Base-by-base conservation (phyloP, 2,329 filamentous ascomycete species). In the Hymenoscyphus albidus region DNA sequence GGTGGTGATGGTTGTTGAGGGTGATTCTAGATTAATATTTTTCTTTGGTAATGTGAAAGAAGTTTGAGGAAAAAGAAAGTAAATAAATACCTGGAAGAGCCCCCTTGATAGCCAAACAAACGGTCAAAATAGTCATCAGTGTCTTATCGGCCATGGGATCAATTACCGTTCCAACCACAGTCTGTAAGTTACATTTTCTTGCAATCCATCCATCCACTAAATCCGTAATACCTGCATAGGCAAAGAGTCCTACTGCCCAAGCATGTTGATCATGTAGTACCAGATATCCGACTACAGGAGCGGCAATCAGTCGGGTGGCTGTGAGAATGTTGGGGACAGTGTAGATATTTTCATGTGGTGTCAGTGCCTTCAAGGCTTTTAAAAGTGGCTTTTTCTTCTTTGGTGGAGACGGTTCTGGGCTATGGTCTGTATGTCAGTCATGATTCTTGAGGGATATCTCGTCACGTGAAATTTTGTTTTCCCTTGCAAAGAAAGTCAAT, bases 131-230 rank as follows among this genome's bases (percentile, higher is more conserved):
- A 0, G 94, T 97, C 95, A 99, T 98, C 69, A 99, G 84, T 9
- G 87, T 85, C 80, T 99, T 99, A 78, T 99, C 95, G 2, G 95
- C 95, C 90, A 97, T 95, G 5, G 95, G 95, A 74, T 97, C 93
- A 67, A 99, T 92, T 38, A 99, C 87, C 62, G 92, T 96, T 62
- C 95, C 95, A 10, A 98, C 92, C 1, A 99, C 94, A 0, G 95
- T 98, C 77, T 95, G 90, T 64, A 92, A 83, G 60, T 94, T 89
- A 87, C 90, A 98, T 66, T 83, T 85, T 51, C 95, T 86, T 32
- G 95, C 95, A 72, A 99, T 95, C 84, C 89, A 98, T 64, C 95
- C 95, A 76, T 99, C 95, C 2, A 98, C 84, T 6, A 97, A 82
- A 75, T 99, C 95, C 0, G 94, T 97, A 71, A 97, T 81, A 58